Percentiles rank a stretch among this genome's conserved stretches.
These are phyloP conservation scores for Butyriboletus appendiculatus DNA, from an alignment of 1,284 basidiomycete species.

Conservation along the genomic window DNA sequence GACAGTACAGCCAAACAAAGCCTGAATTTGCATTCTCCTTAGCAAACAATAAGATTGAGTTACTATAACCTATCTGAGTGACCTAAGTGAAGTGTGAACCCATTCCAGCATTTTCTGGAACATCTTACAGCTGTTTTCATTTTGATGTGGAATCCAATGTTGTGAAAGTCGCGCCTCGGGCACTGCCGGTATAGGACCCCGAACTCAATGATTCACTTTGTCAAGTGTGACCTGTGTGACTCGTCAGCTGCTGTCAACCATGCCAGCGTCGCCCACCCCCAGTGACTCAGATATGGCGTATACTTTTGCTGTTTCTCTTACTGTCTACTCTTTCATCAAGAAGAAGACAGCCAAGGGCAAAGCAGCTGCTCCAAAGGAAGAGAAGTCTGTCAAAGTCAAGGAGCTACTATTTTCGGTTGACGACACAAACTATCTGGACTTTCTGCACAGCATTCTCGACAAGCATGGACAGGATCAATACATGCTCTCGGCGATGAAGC, in stretches of 20 bases:
- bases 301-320: too few species aligned
- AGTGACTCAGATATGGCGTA: too few species aligned
- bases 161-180: neutral
- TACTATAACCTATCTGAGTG: too few species aligned
- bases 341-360: neutral
- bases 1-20: too few species aligned
- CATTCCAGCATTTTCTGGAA: too few species aligned
- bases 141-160: neutral
- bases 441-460: neutral
- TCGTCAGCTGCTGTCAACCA: too few species aligned
- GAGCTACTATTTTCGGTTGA: neutral
- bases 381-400: neutral
- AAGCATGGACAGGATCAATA: neutral
- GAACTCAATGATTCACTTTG: neutral
- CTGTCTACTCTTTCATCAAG: neutral
- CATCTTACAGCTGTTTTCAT: neutral
- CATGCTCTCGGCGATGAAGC: neutral
- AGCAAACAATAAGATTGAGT: too few species aligned
- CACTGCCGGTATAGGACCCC: neutral
- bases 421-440: neutral
- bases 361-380: neutral
- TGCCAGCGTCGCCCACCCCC: too few species aligned
- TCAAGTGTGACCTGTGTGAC: too few species aligned
- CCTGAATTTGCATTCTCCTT: too few species aligned
- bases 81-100: too few species aligned